A percentile compares a stretch with the other conserved stretches of the same genome.
These are phyloP conservation scores for Hysterium pulicare DNA, from an alignment of 2,329 filamentous ascomycete species.

Conservation along the genomic window DNA sequence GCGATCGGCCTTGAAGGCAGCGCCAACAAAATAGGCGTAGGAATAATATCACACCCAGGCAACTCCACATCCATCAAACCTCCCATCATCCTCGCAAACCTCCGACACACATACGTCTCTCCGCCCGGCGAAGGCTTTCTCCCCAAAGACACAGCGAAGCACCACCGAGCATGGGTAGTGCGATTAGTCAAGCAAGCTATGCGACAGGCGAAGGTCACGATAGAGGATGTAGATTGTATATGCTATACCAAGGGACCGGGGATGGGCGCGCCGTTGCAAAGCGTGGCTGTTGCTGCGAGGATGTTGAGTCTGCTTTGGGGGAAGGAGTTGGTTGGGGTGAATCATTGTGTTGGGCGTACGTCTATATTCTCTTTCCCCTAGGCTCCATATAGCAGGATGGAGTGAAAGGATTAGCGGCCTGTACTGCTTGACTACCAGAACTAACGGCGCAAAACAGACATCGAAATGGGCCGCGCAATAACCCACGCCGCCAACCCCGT, in stretches of 20 bases:
- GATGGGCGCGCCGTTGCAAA: constrained; percentile 90
- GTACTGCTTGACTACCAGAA: constrained; percentile 2
- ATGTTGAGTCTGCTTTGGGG: constrained; percentile 80
- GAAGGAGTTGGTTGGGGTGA: constrained; percentile 88
- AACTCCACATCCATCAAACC: constrained; percentile 38
- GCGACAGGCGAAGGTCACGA: constrained; percentile 54
- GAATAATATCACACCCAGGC: constrained; percentile 76
- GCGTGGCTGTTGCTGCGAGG: constrained; percentile 80
- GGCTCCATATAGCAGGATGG: background rate
- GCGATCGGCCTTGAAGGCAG: constrained; percentile 82
- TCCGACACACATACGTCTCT: constrained; percentile 89
- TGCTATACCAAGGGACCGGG: constrained; percentile 95
- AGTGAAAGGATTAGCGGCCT: background rate
- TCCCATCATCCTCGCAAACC: constrained; percentile 74
- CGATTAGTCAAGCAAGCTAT: constrained; percentile 77
- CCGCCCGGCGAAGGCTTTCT: constrained; percentile 93
- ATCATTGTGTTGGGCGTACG: constrained; percentile 88
- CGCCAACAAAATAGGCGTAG: constrained; percentile 95
- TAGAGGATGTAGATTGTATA: constrained; percentile 75
- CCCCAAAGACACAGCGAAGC: constrained; percentile 90
- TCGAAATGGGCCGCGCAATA: constrained; percentile 95
- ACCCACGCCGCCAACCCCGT: constrained; percentile 89
- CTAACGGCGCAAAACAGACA: constrained; percentile 61
- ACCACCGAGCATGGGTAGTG: constrained; percentile 85
- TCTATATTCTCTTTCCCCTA: too few relatives aligned